phyloP scores from a whole-genome alignment of 31 red algal species.

The Odonthalia washingtoniensis region DNA sequence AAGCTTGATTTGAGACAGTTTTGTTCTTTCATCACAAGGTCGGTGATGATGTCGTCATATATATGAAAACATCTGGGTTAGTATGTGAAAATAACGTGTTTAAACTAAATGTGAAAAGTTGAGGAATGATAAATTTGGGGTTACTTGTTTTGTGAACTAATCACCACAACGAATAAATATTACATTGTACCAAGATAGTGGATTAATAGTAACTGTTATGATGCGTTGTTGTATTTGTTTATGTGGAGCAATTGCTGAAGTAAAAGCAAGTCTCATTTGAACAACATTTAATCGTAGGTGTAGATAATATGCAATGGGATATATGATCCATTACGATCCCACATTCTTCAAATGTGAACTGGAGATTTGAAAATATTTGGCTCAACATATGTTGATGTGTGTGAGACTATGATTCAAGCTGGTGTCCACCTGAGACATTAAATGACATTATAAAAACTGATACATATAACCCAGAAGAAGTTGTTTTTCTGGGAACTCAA shows the following conservation, averaged over 20 bases:
- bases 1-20: constrained; percentile 87
- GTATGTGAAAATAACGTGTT: too few species aligned
- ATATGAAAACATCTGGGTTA: not conserved
- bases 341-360: constrained; percentile 78
- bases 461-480: too few species aligned
- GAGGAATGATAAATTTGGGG: not conserved
- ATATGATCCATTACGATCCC: constrained; percentile 84
- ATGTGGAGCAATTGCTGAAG: not conserved
- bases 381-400: constrained; percentile 59
- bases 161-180: constrained; percentile 95
- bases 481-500: too few species aligned
- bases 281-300: constrained; percentile 83
- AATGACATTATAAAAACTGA: too few species aligned
- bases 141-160: not conserved
- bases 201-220: constrained; percentile 2
- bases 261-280: constrained; percentile 56
- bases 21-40: constrained; percentile 85
- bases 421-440: too few species aligned
- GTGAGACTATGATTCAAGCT: too few species aligned
- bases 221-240: not conserved
- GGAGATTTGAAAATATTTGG: constrained; percentile 83
- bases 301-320: constrained; percentile 84
- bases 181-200: constrained; percentile 61
- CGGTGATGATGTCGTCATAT: constrained; percentile 45
- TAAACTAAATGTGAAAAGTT: not conserved